Base-by-base conservation (phyloP, 805 yeast species). In the Lipomyces sp. region DNA sequence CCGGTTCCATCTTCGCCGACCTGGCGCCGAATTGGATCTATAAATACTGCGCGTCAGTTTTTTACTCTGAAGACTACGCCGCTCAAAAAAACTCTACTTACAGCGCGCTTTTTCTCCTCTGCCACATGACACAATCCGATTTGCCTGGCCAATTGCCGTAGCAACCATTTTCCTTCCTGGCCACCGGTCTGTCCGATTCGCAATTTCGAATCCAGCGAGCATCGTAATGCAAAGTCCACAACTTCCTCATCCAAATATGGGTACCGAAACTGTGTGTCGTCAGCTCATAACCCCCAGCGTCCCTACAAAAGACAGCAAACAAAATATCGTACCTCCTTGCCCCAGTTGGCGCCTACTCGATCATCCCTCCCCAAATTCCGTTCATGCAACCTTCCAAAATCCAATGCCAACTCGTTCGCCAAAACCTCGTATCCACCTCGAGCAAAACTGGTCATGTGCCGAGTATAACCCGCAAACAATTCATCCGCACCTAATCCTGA, bases 401-500 rank as follows among this genome's bases (percentile, higher is more conserved):
- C 98, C 61, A 82, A 78, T 15, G 83, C 83, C 53, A 95, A 80
- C 73, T 92, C 96, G 1, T 76, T 75, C 0, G 82, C 79, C 15
- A 95, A 79, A 34, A 81, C 80, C 0, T 72, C 75, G 37, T 82
- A 80, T 0, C 81, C 78, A 51, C 77, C 77, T 42, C 79, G 79
- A 8, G 66, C 57, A 29, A 75, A 74, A 6, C 73, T 71, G 18
- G 73, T 64, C 1, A 79, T 88, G 72, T 95, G 96, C 56, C 98
- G 83, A 30, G 96, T 90, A 76, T 95, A 95, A 0, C 99, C 99
- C 0, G 97, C 99, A 80, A 90, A 93, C 24, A 95, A 78, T 77
- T 95, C 99, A 78, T 95, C 99, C 0, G 99, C 99, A 0, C 99
- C 99, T 11, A 95, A 81, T 0, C 99, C 99, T 62, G 97, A 90